These are phyloP conservation scores for Ramularia collo-cygni DNA, from an alignment of 2,329 filamentous ascomycete species.

Conservation along the genomic window DNA sequence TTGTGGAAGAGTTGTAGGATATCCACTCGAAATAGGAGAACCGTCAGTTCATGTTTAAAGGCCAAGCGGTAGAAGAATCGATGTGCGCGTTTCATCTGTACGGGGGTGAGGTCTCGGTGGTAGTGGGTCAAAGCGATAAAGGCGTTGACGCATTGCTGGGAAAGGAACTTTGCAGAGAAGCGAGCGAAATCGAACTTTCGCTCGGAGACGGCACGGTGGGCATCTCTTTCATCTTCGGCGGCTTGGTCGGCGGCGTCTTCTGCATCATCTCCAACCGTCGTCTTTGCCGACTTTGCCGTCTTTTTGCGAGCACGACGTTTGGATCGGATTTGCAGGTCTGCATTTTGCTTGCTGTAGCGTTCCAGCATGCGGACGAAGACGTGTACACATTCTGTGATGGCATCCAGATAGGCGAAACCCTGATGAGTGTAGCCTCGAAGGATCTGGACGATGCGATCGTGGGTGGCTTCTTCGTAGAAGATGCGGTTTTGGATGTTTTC, in stretches of 20 bases:
- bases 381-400: slow-evolving; percentile 82
- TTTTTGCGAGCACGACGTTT: slow-evolving; percentile 66
- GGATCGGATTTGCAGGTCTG: slow-evolving; percentile 86
- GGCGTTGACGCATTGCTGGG: slow-evolving; percentile 79
- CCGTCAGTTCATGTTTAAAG: slow-evolving; percentile 87
- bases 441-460: slow-evolving; percentile 77
- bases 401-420: slow-evolving; percentile 87
- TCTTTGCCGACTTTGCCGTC: slow-evolving; percentile 45
- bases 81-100: slow-evolving; percentile 84
- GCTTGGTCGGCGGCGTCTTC: slow-evolving; percentile 50
- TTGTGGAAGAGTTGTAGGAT: slow-evolving; percentile 81
- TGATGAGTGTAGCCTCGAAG: slow-evolving; percentile 86
- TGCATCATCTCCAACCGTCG: slow-evolving; percentile 9
- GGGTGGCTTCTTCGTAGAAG: slow-evolving; percentile 96
- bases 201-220: slow-evolving; percentile 66
- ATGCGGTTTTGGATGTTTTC: slow-evolving; percentile 94
- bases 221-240: slow-evolving; percentile 64
- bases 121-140: slow-evolving; percentile 74
- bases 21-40: slow-evolving; percentile 84
- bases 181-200: slow-evolving; percentile 89
- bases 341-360: slow-evolving; percentile 88
- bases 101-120: slow-evolving; percentile 70
- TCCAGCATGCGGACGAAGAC: slow-evolving; percentile 90
- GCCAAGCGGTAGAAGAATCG: slow-evolving; percentile 90
- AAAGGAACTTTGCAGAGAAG: slow-evolving; percentile 73